Percentiles rank a stretch among this genome's conserved stretches.
phyloP scores from a whole-genome alignment of 2,329 filamentous ascomycete species.

The Colletotrichum musicola region DNA sequence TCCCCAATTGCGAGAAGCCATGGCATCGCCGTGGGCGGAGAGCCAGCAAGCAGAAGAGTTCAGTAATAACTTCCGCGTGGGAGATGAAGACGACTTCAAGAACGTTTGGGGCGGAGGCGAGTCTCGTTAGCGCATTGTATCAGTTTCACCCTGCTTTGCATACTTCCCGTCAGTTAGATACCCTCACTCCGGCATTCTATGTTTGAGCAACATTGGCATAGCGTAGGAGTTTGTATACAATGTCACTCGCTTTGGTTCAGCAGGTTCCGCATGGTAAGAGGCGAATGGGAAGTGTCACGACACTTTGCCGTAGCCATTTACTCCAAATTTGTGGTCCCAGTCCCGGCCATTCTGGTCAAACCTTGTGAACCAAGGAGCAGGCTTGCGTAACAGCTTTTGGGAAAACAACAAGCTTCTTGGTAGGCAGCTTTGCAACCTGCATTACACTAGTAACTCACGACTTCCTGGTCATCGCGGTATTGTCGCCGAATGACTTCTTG shows the following conservation, averaged over 20 bases:
- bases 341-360: too few relatives aligned
- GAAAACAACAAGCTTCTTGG: too few relatives aligned
- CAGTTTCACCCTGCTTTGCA: constrained; percentile 16
- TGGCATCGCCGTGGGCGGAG: constrained; percentile 38
- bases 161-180: constrained; percentile 29
- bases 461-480: not conserved
- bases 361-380: too few relatives aligned
- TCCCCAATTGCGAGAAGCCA: constrained; percentile 23
- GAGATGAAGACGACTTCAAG: constrained; percentile 58
- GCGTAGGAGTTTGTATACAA: constrained; percentile 44
- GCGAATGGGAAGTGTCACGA: too few relatives aligned
- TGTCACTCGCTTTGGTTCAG: too few relatives aligned
- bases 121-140: constrained; percentile 12
- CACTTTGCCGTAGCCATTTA: too few relatives aligned
- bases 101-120: constrained; percentile 57
- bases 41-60: constrained; percentile 32
- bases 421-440: too few relatives aligned
- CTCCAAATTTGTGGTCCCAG: too few relatives aligned
- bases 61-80: constrained; percentile 40
- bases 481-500: constrained; percentile 1
- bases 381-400: too few relatives aligned
- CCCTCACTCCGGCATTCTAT: constrained; percentile 35
- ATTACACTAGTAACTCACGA: not conserved
- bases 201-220: constrained; percentile 42
- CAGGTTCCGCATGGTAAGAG: too few relatives aligned